Base-by-base conservation (phyloP, 192 early-diverging fungal genomes). In the Radiomyces spectabilis region DNA sequence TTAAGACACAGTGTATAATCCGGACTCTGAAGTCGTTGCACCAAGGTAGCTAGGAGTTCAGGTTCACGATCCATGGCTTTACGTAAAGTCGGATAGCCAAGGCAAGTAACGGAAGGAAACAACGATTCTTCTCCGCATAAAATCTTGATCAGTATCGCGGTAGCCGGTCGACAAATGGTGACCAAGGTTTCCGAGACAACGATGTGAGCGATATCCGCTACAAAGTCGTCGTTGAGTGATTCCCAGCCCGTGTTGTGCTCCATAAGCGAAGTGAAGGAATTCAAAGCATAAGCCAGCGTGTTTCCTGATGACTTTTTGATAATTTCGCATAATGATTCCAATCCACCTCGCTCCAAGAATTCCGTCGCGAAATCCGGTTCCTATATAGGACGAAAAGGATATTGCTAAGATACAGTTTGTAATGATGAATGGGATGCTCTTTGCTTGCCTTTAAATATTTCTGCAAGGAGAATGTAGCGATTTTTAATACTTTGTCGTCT, bases 141-240 rank as follows among this genome's bases (percentile, higher is more conserved):
- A 10, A 87, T 55, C 53, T 85, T 84, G 47, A 83, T 81, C 24
- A 87, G 66, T 29, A 88, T 77, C 0, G 81, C 81, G 0, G 84
- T 87, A 2, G 85, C 84, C 10, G 86, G 86, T 2, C 85, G 65
- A 51, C 82, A 78, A 49, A 88, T 79, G 37, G 81, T 88, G 5
- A 84, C 82, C 12, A 86, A 74, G 15, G 74, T 74, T 67, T 88
- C 74, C 18, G 73, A 65, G 12, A 86, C 79, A 35, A 86, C 64
- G 31, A 87, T 80, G 29, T 51, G 58, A 27, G 63, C 59, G 43
- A 84, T 81, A 39, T 59, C 69, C 41, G 66, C 64, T 15, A 85
- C 75, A 45, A 85, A 80, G 24, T 64, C 59, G 24, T 37, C 54
- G 15, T 53, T 56, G 15, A 85, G 64, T 13, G 62, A 41, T 1